Evolutionary conservation across 768 basidiomycete species (phyloP).

Genomic region (Suillus spraguei): DNA sequence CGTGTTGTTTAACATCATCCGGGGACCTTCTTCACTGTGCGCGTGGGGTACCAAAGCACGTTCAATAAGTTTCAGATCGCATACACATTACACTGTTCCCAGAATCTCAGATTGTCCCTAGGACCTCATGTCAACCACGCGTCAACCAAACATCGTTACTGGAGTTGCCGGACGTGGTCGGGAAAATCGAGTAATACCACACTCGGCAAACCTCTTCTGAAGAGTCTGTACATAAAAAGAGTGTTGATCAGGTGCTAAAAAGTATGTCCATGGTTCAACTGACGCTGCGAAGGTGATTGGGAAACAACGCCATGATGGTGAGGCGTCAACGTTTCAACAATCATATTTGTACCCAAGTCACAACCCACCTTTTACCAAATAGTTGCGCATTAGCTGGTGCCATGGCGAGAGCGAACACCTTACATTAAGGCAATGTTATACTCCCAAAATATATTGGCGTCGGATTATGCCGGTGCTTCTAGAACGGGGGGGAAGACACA

Average conservation of each 20-base stretch:
- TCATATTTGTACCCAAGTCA: neutral
- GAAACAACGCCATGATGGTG: neutral
- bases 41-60: slow-evolving; percentile 32
- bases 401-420: neutral
- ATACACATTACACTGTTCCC: slow-evolving; percentile 16
- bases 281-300: neutral
- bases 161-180: neutral
- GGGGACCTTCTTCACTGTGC: slow-evolving; percentile 32
- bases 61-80: slow-evolving; percentile 25
- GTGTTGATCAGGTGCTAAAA: neutral
- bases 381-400: neutral
- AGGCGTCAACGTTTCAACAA: neutral
- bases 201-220: neutral
- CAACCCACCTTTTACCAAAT: neutral
- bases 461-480: too few relatives aligned
- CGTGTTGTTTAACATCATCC: slow-evolving; percentile 41
- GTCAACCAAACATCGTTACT: neutral
- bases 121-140: neutral
- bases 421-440: neutral
- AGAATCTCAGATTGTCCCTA: slow-evolving; percentile 1
- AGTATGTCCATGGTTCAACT: neutral
- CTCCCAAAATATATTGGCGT: neutral
- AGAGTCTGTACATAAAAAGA: neutral
- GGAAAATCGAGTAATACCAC: slow-evolving; percentile 22
- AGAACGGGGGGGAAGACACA: neutral